A percentile compares a stretch with the other conserved stretches of the same genome.
phyloP scores from a whole-genome alignment of 257 asterid species.

The Nicotiana tomentosiformis region DNA sequence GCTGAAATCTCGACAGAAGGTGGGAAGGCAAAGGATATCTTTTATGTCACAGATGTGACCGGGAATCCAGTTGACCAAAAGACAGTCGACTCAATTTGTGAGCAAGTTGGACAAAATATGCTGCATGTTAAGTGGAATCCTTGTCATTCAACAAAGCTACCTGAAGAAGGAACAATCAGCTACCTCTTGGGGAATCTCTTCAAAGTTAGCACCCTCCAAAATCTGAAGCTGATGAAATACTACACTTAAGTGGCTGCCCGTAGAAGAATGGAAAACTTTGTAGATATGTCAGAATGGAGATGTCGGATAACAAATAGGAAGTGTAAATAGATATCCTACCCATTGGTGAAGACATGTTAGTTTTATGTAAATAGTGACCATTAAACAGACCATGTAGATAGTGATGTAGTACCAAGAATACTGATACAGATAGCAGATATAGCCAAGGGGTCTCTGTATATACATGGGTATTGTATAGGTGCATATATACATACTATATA shows the following conservation, averaged over 20 bases:
- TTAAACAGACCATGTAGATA: neutral
- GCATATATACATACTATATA: neutral
- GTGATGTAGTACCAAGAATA: neutral
- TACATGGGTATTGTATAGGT: neutral
- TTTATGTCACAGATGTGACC: conserved; percentile 63
- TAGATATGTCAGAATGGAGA: neutral
- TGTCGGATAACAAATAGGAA: neutral
- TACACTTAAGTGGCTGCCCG: conserved; percentile 8
- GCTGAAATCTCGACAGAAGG: conserved; percentile 70
- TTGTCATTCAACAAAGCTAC: conserved; percentile 29
- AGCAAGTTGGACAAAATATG: conserved; percentile 49
- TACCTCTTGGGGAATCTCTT: conserved; percentile 53
- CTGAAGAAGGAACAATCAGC: conserved; percentile 47
- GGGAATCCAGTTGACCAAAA: conserved; percentile 61
- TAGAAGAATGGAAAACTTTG: conserved; percentile 7
- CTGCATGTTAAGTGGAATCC: conserved; percentile 54
- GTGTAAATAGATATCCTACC: conserved; percentile 5
- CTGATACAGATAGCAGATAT: neutral
- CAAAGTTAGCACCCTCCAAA: conserved; percentile 29
- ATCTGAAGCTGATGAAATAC: conserved; percentile 28
- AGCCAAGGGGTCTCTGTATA: neutral
- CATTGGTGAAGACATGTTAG: neutral
- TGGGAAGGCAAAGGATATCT: conserved; percentile 62
- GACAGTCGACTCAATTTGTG: conserved; percentile 58
- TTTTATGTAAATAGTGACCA: neutral